Base-by-base conservation (phyloP, 2,329 filamentous ascomycete species). In the Xylaria sp. region DNA sequence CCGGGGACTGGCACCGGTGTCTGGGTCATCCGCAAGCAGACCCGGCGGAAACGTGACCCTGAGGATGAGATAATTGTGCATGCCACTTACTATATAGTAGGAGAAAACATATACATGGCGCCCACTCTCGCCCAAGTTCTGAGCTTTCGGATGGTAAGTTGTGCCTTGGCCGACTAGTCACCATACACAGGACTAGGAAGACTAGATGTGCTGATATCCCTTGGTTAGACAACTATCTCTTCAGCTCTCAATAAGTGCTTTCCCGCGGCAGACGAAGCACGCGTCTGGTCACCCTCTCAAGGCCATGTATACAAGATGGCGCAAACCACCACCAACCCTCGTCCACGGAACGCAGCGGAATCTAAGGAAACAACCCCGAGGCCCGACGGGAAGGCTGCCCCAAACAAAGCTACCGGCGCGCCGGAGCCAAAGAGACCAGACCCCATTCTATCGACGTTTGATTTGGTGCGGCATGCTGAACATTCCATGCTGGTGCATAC, bases 11-110 rank as follows among this genome's bases (percentile, higher is more conserved):
- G 84, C 25, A 90, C 88, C 0, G 89, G 88, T 31, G 87, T 91
- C 9, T 91, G 89, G 89, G 86, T 90, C 31, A 90, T 91, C 71
- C 85, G 88, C 73, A 91, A 91, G 81, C 89, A 91, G 78, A 88
- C 85, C 29, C 81, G 89, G 56, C 82, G 85, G 67, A 89, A 89
- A 79, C 80, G 83, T 15, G 81, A 83, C 45, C 81, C 82, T 5
- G 85, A 87, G 29, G 87, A 89, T 70, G 87, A 89, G 67, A 81
- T 91, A 29, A 85, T 79, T 1, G 82, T 90, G 0, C 85, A 89
- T 44, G 81, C 85, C 4, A 84, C 85, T 2, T 91, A 90, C 74
- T 91, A 89, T 73, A 83, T 91, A 2, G 84, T 89, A 0, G 88
- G 88, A 0, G 87, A 89, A 70, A 88, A 90, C 60, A 86, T 91